These are phyloP conservation scores for Anisodus tanguticus DNA, from an alignment of 257 asterid genomes.

Conservation along the genomic window DNA sequence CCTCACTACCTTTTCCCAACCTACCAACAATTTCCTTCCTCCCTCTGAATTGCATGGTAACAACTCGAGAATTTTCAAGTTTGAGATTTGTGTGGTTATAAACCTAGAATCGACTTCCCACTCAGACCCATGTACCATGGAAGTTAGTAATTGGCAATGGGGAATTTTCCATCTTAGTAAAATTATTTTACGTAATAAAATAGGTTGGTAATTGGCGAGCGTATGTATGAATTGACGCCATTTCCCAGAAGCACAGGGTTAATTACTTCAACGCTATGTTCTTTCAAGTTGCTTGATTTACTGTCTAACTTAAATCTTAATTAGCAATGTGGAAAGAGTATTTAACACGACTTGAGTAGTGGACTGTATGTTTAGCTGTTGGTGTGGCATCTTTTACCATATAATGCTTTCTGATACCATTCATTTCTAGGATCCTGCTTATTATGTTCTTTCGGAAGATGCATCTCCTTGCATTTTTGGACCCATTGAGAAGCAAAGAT, in stretches of 20 bases:
- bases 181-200: not conserved
- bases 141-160: not conserved
- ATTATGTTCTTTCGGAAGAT: constrained; percentile 81
- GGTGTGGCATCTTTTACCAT: constrained; percentile 2
- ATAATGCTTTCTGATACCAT: not conserved
- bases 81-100: not conserved
- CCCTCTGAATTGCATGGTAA: not conserved
- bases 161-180: not conserved
- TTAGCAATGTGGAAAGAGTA: not conserved
- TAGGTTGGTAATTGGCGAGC: not conserved
- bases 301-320: not conserved
- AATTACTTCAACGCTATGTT: not conserved
- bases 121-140: not conserved
- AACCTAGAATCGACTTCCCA: not conserved
- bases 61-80: not conserved
- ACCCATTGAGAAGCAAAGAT: constrained; percentile 93
- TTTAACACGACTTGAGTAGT: not conserved
- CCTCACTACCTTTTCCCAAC: not conserved
- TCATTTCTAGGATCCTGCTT: constrained; percentile 68
- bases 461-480: constrained; percentile 93
- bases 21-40: not conserved
- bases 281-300: not conserved
- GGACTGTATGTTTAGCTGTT: not conserved
- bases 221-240: not conserved
- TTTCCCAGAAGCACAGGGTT: not conserved